Percentiles rank a stretch among this genome's conserved stretches.
Evolutionary conservation across 805 yeast species (phyloP).

Genomic region (Diddensiella santjacobensis): DNA sequence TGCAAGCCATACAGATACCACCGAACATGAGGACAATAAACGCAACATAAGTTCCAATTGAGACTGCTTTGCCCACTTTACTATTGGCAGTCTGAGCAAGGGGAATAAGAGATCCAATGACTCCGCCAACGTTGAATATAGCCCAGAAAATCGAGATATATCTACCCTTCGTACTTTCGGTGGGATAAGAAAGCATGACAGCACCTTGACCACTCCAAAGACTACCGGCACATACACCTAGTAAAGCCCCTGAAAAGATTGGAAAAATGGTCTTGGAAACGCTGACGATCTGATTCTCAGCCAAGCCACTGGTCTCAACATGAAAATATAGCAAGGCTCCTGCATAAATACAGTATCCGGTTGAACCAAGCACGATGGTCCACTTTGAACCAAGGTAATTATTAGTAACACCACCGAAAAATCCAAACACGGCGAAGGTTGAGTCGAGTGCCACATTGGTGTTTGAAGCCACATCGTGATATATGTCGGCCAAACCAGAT

Average conservation of each 20-base stretch:
- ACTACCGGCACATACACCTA: slow-evolving; percentile 51
- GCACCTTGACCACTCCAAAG: slow-evolving; percentile 58
- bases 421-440: slow-evolving; percentile 55
- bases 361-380: slow-evolving; percentile 43
- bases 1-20: slow-evolving; percentile 44
- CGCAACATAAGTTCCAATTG: slow-evolving; percentile 51
- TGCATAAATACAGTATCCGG: slow-evolving; percentile 43
- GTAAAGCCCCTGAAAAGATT: slow-evolving; percentile 52
- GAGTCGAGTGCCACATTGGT: slow-evolving; percentile 48
- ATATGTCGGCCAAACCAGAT: slow-evolving; percentile 12
- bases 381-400: slow-evolving; percentile 40
- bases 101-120: slow-evolving; percentile 56
- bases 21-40: slow-evolving; percentile 48
- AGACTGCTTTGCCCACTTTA: slow-evolving; percentile 33
- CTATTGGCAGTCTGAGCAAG: slow-evolving; percentile 46
- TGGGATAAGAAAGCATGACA: slow-evolving; percentile 48
- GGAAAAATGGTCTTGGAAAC: slow-evolving; percentile 23
- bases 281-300: slow-evolving; percentile 15
- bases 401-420: slow-evolving; percentile 33
- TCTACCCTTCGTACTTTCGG: slow-evolving; percentile 48
- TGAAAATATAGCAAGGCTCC: slow-evolving; percentile 43
- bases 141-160: slow-evolving; percentile 55
- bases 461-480: slow-evolving; percentile 32
- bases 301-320: slow-evolving; percentile 44
- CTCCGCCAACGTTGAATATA: slow-evolving; percentile 58